Base-by-base conservation (phyloP, 106 monocot genomes). In the Iris macrosiphon region DNA sequence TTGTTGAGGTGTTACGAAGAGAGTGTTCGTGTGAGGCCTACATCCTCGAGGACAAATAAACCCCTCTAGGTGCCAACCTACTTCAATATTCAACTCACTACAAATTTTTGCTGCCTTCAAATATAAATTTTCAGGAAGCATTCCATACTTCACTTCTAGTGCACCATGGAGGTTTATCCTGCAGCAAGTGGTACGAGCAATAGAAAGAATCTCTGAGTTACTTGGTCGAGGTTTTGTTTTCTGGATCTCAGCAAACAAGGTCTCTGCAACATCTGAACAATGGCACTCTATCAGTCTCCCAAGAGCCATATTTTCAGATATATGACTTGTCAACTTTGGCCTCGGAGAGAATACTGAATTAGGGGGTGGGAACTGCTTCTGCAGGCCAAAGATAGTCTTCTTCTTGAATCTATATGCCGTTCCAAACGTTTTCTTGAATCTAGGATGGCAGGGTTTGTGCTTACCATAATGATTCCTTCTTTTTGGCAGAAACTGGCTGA, bases 11-110 rank as follows among this genome's bases (percentile, higher is more conserved):
- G n/a, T n/a, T n/a, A n/a, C n/a, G n/a, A n/a, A n/a, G n/a, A n/a
- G 32, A 31, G 49, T 8, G 20, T 59, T 45, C 25, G 9, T 41
- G 3, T 22, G 52, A 67, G 74, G 61, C 32, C 52, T 72, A 62
- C 96, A 96, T 40, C 96, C 86, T 66, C 75, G 79, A 9, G 89
- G 85, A 61, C 96, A 96, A 19, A 72, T 62, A 72, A 90, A 96
- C 27, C 89, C 89, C n/a, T 96, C 80, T 48, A 55, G 45, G 57
- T 89, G 89, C 96, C 96, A 96, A 64, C 60, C 74, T 42, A 96
- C 72, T 61, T 63, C 66, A 46, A 85, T 75, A 55, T 90, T 88
- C 31, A 52, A 48, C 64, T 96, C 96, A 77, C 96, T 96, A 52
- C 96, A 96, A 52, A 96, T 69, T 61, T 86, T 96, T 7, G 85